Evolutionary conservation across 306 rosid genomes (phyloP).

Genomic region (Inga oerstediana): DNA sequence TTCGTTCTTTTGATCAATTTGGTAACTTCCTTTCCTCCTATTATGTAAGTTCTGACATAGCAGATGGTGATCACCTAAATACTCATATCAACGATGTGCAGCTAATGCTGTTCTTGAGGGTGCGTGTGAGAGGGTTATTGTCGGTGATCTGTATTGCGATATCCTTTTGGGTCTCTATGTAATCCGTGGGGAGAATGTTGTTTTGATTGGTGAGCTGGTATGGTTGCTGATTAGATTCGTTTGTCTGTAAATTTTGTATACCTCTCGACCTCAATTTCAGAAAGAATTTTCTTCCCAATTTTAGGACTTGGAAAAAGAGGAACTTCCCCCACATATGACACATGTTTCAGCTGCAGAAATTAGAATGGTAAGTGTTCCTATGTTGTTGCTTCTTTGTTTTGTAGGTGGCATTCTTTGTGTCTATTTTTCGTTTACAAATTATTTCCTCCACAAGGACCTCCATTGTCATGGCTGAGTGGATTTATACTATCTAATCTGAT

Average conservation of each 20-base stretch:
- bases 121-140: constrained; percentile 92
- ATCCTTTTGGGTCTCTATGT: constrained; percentile 88
- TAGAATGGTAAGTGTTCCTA: constrained; percentile 59
- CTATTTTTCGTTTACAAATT: neutral
- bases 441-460: neutral
- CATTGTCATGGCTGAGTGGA: neutral
- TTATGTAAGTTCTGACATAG: constrained; percentile 8
- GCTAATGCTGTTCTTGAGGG: constrained; percentile 97
- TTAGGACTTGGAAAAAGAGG: constrained; percentile 92
- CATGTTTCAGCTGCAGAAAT: constrained; percentile 81
- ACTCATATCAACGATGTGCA: constrained; percentile 45
- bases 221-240: constrained; percentile 35
- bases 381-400: constrained; percentile 11
- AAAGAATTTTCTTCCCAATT: constrained; percentile 15
- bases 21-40: constrained; percentile 48
- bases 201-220: constrained; percentile 96
- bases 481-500: neutral
- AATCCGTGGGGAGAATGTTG: constrained; percentile 97
- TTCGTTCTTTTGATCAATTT: constrained; percentile 96
- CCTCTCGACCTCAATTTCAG: constrained; percentile 29
- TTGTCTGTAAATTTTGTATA: constrained; percentile 12
- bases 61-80: constrained; percentile 23
- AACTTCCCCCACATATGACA: constrained; percentile 91
- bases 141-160: constrained; percentile 88
- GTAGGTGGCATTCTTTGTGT: neutral